phyloP scores from a whole-genome alignment of 2,329 filamentous ascomycete genomes.

The Botryosphaeria dothidea region DNA sequence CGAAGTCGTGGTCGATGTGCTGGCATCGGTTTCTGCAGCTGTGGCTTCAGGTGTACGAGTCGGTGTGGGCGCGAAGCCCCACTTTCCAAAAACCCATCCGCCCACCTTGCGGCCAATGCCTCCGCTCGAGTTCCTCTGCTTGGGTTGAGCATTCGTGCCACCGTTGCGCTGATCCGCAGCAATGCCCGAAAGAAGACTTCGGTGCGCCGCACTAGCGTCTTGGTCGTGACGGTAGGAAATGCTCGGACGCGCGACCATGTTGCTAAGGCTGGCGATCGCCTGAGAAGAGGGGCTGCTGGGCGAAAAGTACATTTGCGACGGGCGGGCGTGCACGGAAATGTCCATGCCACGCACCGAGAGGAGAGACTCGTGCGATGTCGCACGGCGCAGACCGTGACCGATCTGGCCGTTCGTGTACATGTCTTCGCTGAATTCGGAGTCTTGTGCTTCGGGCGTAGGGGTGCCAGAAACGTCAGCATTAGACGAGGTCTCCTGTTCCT shows the following conservation, averaged over 20 bases:
- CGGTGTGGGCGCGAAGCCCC: constrained; percentile 53
- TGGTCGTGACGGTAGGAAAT: constrained; percentile 40
- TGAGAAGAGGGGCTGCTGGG: constrained; percentile 39
- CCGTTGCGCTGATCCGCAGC: constrained; percentile 24
- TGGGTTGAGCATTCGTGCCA: constrained; percentile 7
- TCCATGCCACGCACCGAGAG: constrained; percentile 86
- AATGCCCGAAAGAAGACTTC: constrained; percentile 46
- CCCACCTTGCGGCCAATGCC: constrained; percentile 58
- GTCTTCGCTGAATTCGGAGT: constrained; percentile 9
- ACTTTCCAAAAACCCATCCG: constrained; percentile 65
- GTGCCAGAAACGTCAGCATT: not conserved
- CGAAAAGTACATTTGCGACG: constrained; percentile 68
- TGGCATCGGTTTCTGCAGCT: not conserved
- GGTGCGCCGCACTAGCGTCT: constrained; percentile 56
- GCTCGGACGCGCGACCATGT: constrained; percentile 42
- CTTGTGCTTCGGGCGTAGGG: constrained; percentile 8
- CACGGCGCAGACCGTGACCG: constrained; percentile 25
- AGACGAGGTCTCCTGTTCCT: constrained; percentile 3
- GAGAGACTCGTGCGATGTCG: constrained; percentile 84
- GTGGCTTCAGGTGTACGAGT: constrained; percentile 15
- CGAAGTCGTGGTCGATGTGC: constrained; percentile 21
- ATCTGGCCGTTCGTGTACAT: constrained; percentile 34
- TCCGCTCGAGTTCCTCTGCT: constrained; percentile 14
- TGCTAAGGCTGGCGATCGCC: constrained; percentile 30
- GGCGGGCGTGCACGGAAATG: constrained; percentile 77